These are phyloP conservation scores for Lipomyces oligophaga DNA, from an alignment of 805 yeast species.

Conservation along the genomic window DNA sequence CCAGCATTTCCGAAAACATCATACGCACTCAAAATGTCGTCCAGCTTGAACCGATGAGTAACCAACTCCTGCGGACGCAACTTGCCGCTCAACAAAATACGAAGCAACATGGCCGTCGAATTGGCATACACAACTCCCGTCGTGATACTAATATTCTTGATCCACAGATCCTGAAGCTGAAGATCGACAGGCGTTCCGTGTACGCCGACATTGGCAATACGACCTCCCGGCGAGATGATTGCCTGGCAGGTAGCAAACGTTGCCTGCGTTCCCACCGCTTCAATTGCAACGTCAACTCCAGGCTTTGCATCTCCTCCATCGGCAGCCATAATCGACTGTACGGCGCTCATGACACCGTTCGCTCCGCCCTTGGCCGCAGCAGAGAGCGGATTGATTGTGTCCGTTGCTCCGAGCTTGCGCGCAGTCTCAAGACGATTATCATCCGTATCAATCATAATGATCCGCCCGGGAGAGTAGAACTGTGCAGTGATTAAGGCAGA, in stretches of 20 bases:
- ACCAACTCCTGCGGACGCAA: conserved; percentile 19
- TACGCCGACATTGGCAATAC: conserved; percentile 25
- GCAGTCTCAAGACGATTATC: conserved; percentile 23
- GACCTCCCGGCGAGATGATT: conserved; percentile 25
- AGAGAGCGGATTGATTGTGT: conserved; percentile 21
- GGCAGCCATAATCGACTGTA: conserved; percentile 4
- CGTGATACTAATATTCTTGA: conserved; percentile 18
- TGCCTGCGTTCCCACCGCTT: conserved; percentile 21
- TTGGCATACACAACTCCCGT: conserved; percentile 24
- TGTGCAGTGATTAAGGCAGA: conserved; percentile 23
- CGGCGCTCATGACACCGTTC: conserved; percentile 3
- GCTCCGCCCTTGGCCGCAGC: conserved; percentile 6
- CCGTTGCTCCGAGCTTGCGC: conserved; percentile 16
- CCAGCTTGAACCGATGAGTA: conserved; percentile 26
- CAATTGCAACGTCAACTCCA: conserved; percentile 29
- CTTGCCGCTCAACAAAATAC: conserved; percentile 20
- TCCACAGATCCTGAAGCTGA: conserved; percentile 22
- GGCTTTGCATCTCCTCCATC: conserved; percentile 13
- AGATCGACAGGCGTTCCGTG: conserved; percentile 21
- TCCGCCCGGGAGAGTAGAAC: conserved; percentile 17
- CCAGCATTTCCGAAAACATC: conserved; percentile 26
- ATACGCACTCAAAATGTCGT: conserved; percentile 22
- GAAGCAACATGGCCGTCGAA: conserved; percentile 21
- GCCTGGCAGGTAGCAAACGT: conserved; percentile 18
- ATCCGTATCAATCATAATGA: conserved; percentile 27